These are phyloP conservation scores for Claviceps sp. DNA, from an alignment of 2,329 filamentous ascomycete species.

Conservation along the genomic window DNA sequence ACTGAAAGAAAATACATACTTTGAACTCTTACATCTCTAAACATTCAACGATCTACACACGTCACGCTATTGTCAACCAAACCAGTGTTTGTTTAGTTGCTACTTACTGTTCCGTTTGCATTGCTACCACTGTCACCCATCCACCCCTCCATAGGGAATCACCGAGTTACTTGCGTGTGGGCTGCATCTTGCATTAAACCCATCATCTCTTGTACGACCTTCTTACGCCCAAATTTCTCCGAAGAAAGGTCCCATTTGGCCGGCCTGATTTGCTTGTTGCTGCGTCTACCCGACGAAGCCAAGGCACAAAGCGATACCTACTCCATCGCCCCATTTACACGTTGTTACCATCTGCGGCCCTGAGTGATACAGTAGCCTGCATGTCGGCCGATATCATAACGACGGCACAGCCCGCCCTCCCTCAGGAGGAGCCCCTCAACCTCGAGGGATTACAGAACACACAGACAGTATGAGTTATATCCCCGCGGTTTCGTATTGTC, in stretches of 20 bases:
- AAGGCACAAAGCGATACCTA: constrained; percentile 12
- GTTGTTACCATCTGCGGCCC: neutral
- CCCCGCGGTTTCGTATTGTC: constrained; percentile 24
- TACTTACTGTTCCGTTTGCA: neutral
- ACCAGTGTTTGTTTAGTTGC: constrained; percentile 2
- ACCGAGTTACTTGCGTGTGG: neutral
- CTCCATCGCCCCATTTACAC: neutral
- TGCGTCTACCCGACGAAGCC: constrained; percentile 21
- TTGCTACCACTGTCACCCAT: neutral
- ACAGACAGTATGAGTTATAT: constrained; percentile 29
- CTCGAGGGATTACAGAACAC: constrained; percentile 14
- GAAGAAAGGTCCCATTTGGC: constrained; percentile 2
- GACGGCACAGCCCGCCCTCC: constrained; percentile 15
- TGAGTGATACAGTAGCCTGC: constrained; percentile 9
- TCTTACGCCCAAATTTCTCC: constrained; percentile 9
- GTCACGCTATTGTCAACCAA: constrained; percentile 7
- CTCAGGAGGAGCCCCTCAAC: constrained; percentile 8
- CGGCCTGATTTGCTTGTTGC: constrained; percentile 6
- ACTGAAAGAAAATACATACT: neutral
- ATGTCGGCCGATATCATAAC: constrained; percentile 21
- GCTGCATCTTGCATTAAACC: constrained; percentile 4
- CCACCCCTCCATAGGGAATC: no score
- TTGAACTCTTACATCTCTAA: constrained; percentile 3
- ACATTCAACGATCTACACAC: neutral
- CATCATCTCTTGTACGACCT: constrained; percentile 3